Conservation (phyloP, 306 rosid genomes). For the Cucurbita maxima region DNA sequence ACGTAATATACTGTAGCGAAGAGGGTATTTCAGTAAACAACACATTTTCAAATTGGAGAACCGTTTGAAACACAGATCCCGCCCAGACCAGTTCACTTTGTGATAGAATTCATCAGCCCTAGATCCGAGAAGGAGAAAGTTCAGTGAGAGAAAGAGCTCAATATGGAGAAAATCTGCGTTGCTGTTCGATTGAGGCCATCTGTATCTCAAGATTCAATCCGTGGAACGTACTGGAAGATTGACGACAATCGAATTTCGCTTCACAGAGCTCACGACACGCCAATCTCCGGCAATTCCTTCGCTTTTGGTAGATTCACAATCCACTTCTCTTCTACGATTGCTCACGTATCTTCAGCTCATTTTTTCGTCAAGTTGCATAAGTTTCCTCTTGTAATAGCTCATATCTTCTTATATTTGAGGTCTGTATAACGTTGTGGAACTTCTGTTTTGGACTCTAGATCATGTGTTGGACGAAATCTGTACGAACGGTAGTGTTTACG, state of each 20-base stretch:
- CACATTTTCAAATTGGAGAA: background rate
- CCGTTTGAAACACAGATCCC: background rate
- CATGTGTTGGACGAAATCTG: conserved; percentile 69
- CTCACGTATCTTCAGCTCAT: background rate
- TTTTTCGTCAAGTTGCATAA: background rate
- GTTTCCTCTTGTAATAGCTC: background rate
- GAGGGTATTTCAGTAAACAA: background rate
- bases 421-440: background rate
- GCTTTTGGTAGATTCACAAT: conserved; percentile 44
- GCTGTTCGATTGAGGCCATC: conserved; percentile 76
- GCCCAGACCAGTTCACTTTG: background rate
- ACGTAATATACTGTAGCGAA: background rate
- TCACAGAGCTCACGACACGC: conserved; percentile 70
- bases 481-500: conserved; percentile 52
- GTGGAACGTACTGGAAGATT: conserved; percentile 61
- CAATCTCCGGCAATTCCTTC: conserved; percentile 48
- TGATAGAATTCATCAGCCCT: background rate
- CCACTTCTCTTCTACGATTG: background rate
- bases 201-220: conserved; percentile 24
- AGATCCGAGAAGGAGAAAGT: background rate
- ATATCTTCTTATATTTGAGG: background rate
- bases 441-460: conserved; percentile 29
- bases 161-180: conserved; percentile 88
- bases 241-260: conserved; percentile 85
- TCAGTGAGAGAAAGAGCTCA: background rate